Conservation (phyloP, 805 yeast genomes). For the Millerozyma miso region DNA sequence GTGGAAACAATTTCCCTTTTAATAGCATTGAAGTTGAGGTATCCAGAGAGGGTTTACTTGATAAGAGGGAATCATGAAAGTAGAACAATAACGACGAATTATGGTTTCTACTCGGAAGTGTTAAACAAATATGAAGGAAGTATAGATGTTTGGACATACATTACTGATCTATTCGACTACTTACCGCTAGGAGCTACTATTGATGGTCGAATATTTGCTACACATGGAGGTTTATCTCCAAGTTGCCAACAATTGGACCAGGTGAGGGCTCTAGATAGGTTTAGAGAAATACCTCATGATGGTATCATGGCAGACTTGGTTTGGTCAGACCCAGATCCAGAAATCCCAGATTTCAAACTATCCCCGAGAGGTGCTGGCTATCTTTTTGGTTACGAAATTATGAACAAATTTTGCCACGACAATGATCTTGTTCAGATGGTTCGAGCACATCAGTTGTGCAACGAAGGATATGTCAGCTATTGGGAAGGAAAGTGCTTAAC, state of each 20-base stretch:
- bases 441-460: conserved; percentile 94
- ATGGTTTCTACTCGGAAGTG: conserved; percentile 96
- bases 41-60: conserved; percentile 77
- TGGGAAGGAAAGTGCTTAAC: conserved; percentile 90
- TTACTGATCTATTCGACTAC: conserved; percentile 92
- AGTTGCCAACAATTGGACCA: conserved; percentile 93
- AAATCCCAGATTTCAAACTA: conserved; percentile 71
- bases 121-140: conserved; percentile 76
- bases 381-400: conserved; percentile 89
- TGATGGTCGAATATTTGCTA: conserved; percentile 86
- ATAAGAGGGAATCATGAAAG: conserved; percentile 96
- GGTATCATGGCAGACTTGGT: conserved; percentile 99
- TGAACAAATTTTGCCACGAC: conserved; percentile 74
- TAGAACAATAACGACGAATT: conserved; percentile 92
- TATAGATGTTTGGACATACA: conserved; percentile 75
- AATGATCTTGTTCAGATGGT: conserved; percentile 78
- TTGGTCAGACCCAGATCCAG: conserved; percentile 97
- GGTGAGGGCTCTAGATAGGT: conserved; percentile 83
- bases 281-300: conserved; percentile 95
- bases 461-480: conserved; percentile 90
- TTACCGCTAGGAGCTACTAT: conserved; percentile 85
- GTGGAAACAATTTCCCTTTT: conserved; percentile 88
- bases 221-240: conserved; percentile 96
- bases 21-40: conserved; percentile 78
- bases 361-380: conserved; percentile 98